Conservation (phyloP, 805 yeast species). For the Tetrapisispora phaffii region DNA sequence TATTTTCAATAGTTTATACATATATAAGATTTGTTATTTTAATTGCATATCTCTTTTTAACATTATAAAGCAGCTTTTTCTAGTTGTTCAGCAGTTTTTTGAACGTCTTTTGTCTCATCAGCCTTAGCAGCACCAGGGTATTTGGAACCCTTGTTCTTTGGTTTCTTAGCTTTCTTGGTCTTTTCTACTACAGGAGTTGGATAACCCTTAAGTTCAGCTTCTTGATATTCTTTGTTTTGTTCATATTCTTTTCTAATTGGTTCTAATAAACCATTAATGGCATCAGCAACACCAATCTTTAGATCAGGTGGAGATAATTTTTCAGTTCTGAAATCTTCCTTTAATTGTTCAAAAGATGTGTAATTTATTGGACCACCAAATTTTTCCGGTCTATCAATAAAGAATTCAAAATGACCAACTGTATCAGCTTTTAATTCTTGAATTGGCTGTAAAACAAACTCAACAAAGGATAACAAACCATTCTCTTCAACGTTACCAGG, state of each 20-base stretch:
- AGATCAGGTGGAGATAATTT: constrained; percentile 87
- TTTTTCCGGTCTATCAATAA: constrained; percentile 85
- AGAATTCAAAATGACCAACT: constrained; percentile 51
- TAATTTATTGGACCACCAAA: constrained; percentile 89
- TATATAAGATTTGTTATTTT: not conserved
- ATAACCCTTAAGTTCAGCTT: constrained; percentile 69
- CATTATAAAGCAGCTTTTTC: constrained; percentile 13
- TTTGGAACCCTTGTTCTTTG: constrained; percentile 80
- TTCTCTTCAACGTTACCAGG: constrained; percentile 89
- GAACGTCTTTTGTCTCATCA: constrained; percentile 26
- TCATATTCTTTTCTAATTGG: constrained; percentile 72
- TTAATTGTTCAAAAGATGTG: constrained; percentile 55
- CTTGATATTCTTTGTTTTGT: constrained; percentile 59
- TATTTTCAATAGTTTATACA: not conserved
- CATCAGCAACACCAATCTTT: constrained; percentile 83
- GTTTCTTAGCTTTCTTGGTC: constrained; percentile 61
- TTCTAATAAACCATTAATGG: constrained; percentile 66
- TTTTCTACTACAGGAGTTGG: constrained; percentile 58
- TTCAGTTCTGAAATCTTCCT: constrained; percentile 61
- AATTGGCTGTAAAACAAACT: constrained; percentile 78
- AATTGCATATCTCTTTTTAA: not conserved
- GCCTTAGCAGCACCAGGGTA: constrained; percentile 59
- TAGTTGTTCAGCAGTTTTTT: constrained; percentile 21
- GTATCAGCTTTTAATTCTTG: constrained; percentile 59
- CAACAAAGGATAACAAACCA: constrained; percentile 79